These are phyloP conservation scores for Annulohypoxylon maeteangense DNA, from an alignment of 495 filamentous ascomycete genomes.

Conservation along the genomic window DNA sequence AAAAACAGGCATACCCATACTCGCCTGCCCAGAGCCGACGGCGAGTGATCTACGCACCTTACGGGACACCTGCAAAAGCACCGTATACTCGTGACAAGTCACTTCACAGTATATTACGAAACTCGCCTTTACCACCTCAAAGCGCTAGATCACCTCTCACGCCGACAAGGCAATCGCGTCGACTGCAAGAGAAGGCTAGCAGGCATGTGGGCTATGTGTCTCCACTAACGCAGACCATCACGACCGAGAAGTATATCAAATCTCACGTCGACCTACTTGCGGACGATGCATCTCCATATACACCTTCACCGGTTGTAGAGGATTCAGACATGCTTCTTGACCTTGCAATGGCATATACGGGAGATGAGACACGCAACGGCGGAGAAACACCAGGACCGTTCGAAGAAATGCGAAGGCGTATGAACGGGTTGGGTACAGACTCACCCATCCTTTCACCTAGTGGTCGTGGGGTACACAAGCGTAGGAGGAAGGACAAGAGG, in stretches of 20 bases:
- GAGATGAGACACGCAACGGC: slow-evolving; percentile 62
- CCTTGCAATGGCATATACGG: slow-evolving; percentile 59
- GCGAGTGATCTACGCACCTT: slow-evolving; percentile 36
- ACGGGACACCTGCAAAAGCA: slow-evolving; percentile 35
- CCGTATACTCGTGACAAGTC: slow-evolving; percentile 75
- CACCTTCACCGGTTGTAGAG: slow-evolving; percentile 48
- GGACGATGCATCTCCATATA: slow-evolving; percentile 62
- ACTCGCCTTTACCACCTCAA: slow-evolving; percentile 71
- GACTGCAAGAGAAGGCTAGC: slow-evolving; percentile 59
- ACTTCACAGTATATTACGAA: slow-evolving; percentile 79
- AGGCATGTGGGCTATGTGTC: slow-evolving; percentile 65
- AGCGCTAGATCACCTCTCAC: slow-evolving; percentile 58
- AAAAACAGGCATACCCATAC: slow-evolving; percentile 15
- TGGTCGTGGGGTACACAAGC: slow-evolving; percentile 55
- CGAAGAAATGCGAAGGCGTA: slow-evolving; percentile 65
- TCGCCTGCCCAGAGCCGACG: slow-evolving; percentile 43
- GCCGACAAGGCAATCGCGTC: slow-evolving; percentile 57
- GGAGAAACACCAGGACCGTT: slow-evolving; percentile 67
- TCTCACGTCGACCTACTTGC: slow-evolving; percentile 65
- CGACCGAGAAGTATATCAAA: slow-evolving; percentile 63
- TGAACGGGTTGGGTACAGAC: slow-evolving; percentile 57
- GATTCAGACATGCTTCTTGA: slow-evolving; percentile 56
- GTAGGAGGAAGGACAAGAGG: slow-evolving; percentile 61
- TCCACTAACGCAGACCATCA: slow-evolving; percentile 65
- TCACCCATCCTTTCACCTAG: slow-evolving; percentile 50